Evolutionary conservation across 2,329 filamentous ascomycete genomes (phyloP), one percentile per base, ranked within the genome.

Genomic region (Sclerotinia nivalis): DNA sequence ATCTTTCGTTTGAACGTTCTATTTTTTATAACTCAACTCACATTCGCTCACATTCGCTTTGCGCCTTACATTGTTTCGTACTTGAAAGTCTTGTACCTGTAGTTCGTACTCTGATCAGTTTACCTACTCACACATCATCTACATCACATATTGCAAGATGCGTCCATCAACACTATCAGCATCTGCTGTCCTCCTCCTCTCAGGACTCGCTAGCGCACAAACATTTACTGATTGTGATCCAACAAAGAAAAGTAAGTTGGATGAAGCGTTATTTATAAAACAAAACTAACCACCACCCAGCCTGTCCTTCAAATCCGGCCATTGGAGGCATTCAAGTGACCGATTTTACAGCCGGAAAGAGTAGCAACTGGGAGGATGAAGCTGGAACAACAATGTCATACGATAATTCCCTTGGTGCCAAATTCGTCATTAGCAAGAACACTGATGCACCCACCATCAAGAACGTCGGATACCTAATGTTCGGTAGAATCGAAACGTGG

Each of bases 301-400:
- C 25, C 8, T 84, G 83, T 74, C 80, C 82, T n/a, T 76, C 81
- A 65, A 77, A 84, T 73, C 78, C 80, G 18, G 82, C 81, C 69
- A 78, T 83, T 69, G 78, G 80, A 59, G 76, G 76, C 59, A 80
- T 73, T 40, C 77, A 80, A 72, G 76, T 78, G 45, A 81, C 80
- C 69, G 81, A 84, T 73, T 84, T 84, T 77, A 82, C 79, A 54
- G 76, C 77, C 40, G 82, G 80, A 55, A 77, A 77, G 54, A 78
- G 80, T 72, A 79, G 76, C 70, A 84, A 86, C 73, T 92, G 91
- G 80, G 86, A 83, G 0, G 80, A 86, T 13, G 86, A 86, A 59
- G 79, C 79, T 70, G 82, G 85, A 65, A 83, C 81, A 7, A 77
- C 77, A 34, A 80, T 82, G 71, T 76, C 78, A 70, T 79, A 80